phyloP scores from a whole-genome alignment of 1,284 basidiomycete genomes.

The Sanghuangporus sanghuang region DNA sequence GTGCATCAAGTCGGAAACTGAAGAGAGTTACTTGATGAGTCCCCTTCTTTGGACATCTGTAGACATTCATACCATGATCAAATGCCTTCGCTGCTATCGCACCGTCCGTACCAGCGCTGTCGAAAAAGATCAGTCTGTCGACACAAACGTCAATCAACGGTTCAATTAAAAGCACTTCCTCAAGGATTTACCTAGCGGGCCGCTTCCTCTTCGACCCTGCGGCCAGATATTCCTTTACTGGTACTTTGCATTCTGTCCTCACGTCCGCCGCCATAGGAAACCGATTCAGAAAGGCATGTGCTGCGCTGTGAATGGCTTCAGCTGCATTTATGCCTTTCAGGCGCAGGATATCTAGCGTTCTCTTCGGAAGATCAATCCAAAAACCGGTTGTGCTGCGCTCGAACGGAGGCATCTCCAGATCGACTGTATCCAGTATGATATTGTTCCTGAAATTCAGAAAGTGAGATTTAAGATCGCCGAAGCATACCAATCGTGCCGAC shows the following conservation, averaged over 20 bases:
- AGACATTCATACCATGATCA: conserved; percentile 62
- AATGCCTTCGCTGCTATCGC: conserved; percentile 79
- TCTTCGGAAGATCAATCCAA: conserved; percentile 79
- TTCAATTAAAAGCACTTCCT: background rate
- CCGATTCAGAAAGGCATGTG: conserved; percentile 80
- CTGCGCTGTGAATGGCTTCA: conserved; percentile 81
- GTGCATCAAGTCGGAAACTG: conserved; percentile 57
- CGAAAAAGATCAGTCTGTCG: conserved; percentile 77
- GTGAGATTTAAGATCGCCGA: background rate
- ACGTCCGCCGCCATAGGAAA: conserved; percentile 71
- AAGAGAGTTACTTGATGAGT: conserved; percentile 8
- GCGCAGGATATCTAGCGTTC: conserved; percentile 48
- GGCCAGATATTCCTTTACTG: conserved; percentile 73
- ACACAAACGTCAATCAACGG: background rate
- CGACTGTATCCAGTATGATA: conserved; percentile 73
- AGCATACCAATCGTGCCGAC: background rate
- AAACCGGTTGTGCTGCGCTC: conserved; percentile 73
- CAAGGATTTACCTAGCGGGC: conserved; percentile 57
- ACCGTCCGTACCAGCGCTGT: conserved; percentile 64
- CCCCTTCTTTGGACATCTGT: background rate
- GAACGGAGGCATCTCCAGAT: conserved; percentile 77
- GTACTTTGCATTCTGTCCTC: conserved; percentile 82
- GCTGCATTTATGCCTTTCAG: conserved; percentile 58
- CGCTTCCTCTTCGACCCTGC: conserved; percentile 60
- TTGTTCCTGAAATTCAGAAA: conserved; percentile 39